A percentile compares a stretch with the other conserved stretches of the same genome.
Evolutionary conservation across 257 asterid species (phyloP).

Genomic region (Solanum stenotomum): DNA sequence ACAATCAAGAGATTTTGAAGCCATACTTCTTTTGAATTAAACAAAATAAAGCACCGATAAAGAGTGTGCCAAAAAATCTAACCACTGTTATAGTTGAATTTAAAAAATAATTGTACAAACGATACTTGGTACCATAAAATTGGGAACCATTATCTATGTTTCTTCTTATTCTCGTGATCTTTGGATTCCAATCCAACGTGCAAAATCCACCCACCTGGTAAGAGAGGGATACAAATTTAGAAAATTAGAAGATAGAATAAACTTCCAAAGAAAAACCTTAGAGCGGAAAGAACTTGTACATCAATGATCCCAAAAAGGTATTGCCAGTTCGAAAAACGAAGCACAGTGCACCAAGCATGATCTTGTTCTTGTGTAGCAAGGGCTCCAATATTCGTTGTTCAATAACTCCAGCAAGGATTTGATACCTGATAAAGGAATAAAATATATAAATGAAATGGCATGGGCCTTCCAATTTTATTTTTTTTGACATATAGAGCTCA

Average conservation of each 20-base stretch:
- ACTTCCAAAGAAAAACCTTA: background rate
- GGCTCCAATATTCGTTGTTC: slow-evolving; percentile 88
- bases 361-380: slow-evolving; percentile 70
- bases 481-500: background rate
- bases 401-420: slow-evolving; percentile 79
- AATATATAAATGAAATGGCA: background rate
- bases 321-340: slow-evolving; percentile 89
- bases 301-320: slow-evolving; percentile 85
- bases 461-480: background rate
- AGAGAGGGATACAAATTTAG: background rate
- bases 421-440: slow-evolving; percentile 48
- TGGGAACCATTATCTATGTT: background rate
- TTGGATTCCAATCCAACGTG: slow-evolving; percentile 81
- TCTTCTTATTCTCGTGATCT: slow-evolving; percentile 41
- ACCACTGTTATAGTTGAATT: background rate
- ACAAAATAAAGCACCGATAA: background rate
- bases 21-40: background rate
- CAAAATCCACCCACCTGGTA: slow-evolving; percentile 96
- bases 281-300: slow-evolving; percentile 33
- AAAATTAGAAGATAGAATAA: background rate
- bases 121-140: background rate
- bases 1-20: background rate
- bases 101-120: background rate
- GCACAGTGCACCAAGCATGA: slow-evolving; percentile 67
- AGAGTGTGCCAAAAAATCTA: background rate